Conservation (phyloP, 495 filamentous ascomycete species). For the Podospora tetraspora region DNA sequence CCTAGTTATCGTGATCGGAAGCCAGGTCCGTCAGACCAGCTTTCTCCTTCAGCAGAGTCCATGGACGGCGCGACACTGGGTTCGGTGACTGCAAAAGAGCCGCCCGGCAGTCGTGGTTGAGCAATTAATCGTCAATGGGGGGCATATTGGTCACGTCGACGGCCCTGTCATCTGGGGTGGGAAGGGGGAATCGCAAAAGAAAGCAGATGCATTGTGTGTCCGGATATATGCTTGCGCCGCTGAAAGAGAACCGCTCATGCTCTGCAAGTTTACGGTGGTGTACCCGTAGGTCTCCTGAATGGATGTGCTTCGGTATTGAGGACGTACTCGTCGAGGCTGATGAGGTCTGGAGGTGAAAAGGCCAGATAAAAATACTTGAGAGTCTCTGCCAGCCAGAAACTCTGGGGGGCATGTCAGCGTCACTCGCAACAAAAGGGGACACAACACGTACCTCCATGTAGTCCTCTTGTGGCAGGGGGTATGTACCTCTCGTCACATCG, state of each 20-base stretch:
- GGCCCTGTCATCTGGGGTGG: neutral
- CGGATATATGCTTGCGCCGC: neutral
- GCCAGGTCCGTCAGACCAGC: neutral
- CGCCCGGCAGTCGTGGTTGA: neutral
- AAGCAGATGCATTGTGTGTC: neutral
- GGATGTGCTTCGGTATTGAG: constrained; percentile 54
- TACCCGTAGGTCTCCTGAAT: constrained; percentile 35
- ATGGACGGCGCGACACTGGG: neutral
- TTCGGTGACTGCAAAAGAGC: neutral
- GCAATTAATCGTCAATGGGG: neutral
- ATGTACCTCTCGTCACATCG: constrained; percentile 46
- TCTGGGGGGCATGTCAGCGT: constrained; percentile 40
- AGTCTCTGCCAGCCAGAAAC: constrained; percentile 41
- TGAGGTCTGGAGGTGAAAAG: constrained; percentile 59
- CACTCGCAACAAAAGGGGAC: neutral
- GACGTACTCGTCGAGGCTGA: constrained; percentile 73
- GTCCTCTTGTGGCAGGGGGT: constrained; percentile 32
- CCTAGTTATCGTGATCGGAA: neutral
- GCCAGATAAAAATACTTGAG: constrained; percentile 78
- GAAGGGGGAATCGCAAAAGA: neutral
- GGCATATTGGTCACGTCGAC: neutral
- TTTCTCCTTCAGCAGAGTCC: neutral
- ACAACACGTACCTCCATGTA: constrained; percentile 40
- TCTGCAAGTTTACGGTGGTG: neutral
- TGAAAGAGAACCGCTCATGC: neutral